Evolutionary conservation across 1,139 yeast species (phyloP), one percentile per base, ranked within the genome.

Genomic region (Taiozyma sp.): DNA sequence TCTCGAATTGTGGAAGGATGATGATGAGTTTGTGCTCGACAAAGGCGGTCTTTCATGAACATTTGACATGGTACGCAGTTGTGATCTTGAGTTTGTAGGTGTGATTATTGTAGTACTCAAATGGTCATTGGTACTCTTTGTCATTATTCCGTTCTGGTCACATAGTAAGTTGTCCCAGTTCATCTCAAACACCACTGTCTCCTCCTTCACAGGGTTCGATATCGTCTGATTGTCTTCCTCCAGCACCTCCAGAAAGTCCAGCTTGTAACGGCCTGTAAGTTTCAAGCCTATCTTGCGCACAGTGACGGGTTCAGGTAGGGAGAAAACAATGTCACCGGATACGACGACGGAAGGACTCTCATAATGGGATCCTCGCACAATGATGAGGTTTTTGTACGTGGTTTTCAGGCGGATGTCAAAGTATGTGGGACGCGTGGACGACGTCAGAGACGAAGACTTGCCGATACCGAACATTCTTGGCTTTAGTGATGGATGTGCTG

Each of bases 81-180:
- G 43, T 19, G 29, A 23, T 24, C 43, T 40, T 6, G 29, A 23
- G 14, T 24, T 40, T 24, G 43, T 40, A 13, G 16, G 50, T 32
- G 8, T 40, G 16, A 44, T 41, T 7, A 19, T 29, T 24, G 48
- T 39, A 8, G 43, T 52, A 45, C 5, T 40, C 12, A 40, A 14
- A 4, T 24, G 44, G 29, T 74, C 78, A 38, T 77, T 75, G 51
- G 73, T 67, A 1, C 84, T 83, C 53, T 68, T 72, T 4, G 60
- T 58, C 2, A 81, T 65, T 2, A 57, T 57, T 0, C 89, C 90
- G 8, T 74, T 69, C 1, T 78, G 65, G 42, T 68, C 64, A 4
- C 75, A 70, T 44, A 85, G 67, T 28, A 85, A 65, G 58, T 85
- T 84, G 46, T 75, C 74, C 92, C 92, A 85, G 16, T 69, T 72